phyloP scores from a whole-genome alignment of 768 basidiomycete species.

The Glaciozyma martinii region DNA sequence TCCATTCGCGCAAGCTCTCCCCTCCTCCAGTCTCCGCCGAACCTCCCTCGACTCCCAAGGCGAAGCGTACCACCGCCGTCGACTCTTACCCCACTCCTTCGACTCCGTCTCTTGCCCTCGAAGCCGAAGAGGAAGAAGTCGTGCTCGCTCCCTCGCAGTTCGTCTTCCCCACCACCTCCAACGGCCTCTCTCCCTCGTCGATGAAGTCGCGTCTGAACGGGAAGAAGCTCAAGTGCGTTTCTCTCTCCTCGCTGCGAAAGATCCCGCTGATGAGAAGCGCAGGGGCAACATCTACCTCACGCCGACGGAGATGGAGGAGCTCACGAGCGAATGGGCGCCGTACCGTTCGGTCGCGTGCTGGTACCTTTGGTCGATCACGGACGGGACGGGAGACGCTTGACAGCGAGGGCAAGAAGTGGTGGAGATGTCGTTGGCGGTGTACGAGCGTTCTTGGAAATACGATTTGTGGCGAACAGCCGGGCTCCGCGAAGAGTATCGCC shows the following conservation, averaged over 20 bases:
- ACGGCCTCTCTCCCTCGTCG: conserved; percentile 17
- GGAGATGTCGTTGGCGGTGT: not conserved
- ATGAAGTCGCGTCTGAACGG: conserved; percentile 23
- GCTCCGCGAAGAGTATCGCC: too few species aligned
- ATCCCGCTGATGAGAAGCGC: not conserved
- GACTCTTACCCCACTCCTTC: conserved; percentile 2
- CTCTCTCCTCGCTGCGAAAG: too few species aligned
- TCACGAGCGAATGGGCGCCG: conserved; percentile 30
- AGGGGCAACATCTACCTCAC: conserved; percentile 33
- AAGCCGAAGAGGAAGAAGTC: not conserved
- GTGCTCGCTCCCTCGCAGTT: not conserved
- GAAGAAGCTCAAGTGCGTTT: conserved; percentile 34
- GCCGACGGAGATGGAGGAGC: conserved; percentile 34
- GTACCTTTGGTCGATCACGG: conserved; percentile 9
- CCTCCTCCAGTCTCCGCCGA: conserved; percentile 9
- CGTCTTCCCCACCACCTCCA: conserved; percentile 24
- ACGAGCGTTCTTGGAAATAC: too few species aligned
- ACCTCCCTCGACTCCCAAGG: not conserved
- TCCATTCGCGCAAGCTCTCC: conserved; percentile 26
- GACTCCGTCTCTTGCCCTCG: not conserved
- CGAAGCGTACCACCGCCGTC: not conserved
- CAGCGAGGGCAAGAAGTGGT: too few species aligned
- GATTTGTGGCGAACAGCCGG: too few species aligned
- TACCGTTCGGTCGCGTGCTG: conserved; percentile 31
- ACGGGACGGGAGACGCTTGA: not conserved